A percentile compares a stretch with the other conserved stretches of the same genome.
Evolutionary conservation across 805 yeast species (phyloP).

Genomic region (Cyberlindnera suaveolens): DNA sequence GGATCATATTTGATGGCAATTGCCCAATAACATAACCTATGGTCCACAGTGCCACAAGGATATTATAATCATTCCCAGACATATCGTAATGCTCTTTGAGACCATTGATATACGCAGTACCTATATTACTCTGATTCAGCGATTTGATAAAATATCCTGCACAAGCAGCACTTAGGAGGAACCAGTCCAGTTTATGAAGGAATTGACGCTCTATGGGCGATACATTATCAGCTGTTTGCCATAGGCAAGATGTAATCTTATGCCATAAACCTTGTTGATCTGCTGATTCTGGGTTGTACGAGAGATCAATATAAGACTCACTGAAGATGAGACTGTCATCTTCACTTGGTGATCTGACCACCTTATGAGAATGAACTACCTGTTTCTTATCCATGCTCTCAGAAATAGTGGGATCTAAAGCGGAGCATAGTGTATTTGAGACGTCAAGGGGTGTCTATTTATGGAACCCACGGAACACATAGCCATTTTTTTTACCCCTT

Average conservation of each 20-base stretch:
- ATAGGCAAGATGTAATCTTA: background rate
- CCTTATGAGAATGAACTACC: too few species aligned
- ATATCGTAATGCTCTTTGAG: constrained; percentile 36
- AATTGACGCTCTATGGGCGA: constrained; percentile 2
- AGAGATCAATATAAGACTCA: background rate
- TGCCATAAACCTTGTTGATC: background rate
- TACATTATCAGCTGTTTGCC: constrained; percentile 1
- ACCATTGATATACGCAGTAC: constrained; percentile 17
- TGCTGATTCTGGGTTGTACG: too few species aligned
- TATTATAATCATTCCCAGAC: constrained; percentile 37
- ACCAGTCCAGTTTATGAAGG: constrained; percentile 4
- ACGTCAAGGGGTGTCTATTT: too few species aligned
- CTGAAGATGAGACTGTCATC: too few species aligned
- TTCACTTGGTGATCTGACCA: too few species aligned
- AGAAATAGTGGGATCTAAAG: too few species aligned
- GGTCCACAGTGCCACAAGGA: constrained; percentile 36
- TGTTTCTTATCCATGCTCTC: too few species aligned
- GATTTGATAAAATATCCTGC: constrained; percentile 6
- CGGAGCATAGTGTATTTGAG: too few species aligned
- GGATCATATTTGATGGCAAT: constrained; percentile 36
- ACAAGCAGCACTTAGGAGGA: constrained; percentile 4
- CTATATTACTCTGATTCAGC: constrained; percentile 16
- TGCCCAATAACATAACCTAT: constrained; percentile 46
- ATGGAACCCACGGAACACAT: too few species aligned
- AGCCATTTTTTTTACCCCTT: too few species aligned